These are phyloP conservation scores for Geum urbanum DNA, from an alignment of 306 rosid species.

Conservation along the genomic window DNA sequence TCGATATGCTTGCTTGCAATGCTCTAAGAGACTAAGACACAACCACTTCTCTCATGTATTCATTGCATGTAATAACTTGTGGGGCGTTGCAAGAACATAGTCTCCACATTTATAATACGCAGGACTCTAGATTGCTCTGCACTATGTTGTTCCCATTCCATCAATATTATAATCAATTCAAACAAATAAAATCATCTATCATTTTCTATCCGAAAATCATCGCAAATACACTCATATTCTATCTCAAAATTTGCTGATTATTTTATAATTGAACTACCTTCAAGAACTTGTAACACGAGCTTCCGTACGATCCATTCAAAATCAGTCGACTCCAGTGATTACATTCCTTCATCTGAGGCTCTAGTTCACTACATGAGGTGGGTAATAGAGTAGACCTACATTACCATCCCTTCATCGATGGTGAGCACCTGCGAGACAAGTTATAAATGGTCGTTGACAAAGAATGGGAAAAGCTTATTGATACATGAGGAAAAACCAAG, in stretches of 20 bases:
- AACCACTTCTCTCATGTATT: no score
- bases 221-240: constrained; percentile 25
- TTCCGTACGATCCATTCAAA: constrained; percentile 12
- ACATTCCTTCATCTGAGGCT: constrained; percentile 14
- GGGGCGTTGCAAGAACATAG: constrained; percentile 49
- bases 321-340: constrained; percentile 19
- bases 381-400: constrained; percentile 39
- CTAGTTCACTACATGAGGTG: background rate
- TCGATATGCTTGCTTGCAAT: constrained; percentile 87
- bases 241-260: constrained; percentile 15
- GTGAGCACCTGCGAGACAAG: constrained; percentile 61
- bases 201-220: no score
- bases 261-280: constrained; percentile 15
- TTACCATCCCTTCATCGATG: constrained; percentile 95
- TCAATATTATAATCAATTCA: no score
- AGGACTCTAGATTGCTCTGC: no score
- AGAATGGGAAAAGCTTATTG: no score
- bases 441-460: background rate
- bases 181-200: no score
- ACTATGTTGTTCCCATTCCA: no score
- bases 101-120: no score
- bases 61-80: constrained; percentile 61
- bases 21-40: constrained; percentile 51
- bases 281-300: constrained; percentile 22
- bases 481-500: no score